Evolutionary conservation across 306 rosid genomes (phyloP).

Genomic region (Cucurbita maxima): DNA sequence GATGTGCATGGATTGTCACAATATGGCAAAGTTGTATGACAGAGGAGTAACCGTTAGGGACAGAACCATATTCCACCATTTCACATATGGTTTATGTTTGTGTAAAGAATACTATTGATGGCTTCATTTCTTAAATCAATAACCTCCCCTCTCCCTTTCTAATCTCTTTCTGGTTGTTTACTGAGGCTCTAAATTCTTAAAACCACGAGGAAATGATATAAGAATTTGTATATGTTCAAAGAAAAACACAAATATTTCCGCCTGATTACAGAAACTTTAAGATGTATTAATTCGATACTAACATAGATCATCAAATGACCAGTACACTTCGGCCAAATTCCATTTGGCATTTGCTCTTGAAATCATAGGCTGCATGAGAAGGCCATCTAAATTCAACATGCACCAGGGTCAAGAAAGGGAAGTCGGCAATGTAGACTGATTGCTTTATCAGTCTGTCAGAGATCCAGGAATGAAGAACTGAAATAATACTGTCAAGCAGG

Average conservation of each 20-base stretch:
- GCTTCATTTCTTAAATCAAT: background rate
- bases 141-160: background rate
- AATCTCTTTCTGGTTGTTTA: background rate
- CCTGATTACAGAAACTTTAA: background rate
- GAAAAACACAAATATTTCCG: background rate
- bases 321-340: background rate
- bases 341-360: background rate
- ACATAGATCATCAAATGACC: background rate
- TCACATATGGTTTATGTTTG: constrained; percentile 52
- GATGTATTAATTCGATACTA: background rate
- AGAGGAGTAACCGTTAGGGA: constrained; percentile 59
- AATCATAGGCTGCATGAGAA: background rate
- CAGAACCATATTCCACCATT: constrained; percentile 72
- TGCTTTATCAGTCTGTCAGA: constrained; percentile 64
- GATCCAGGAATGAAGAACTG: constrained; percentile 65
- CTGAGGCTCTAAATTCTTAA: background rate
- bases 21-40: too few species aligned
- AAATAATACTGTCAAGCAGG: constrained; percentile 62
- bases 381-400: constrained; percentile 20
- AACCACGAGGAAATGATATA: background rate
- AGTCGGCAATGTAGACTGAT: constrained; percentile 93
- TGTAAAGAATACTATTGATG: constrained; percentile 64
- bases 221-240: background rate
- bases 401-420: constrained; percentile 71
- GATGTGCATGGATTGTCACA: too few species aligned